Evolutionary conservation across 1,284 basidiomycete genomes (phyloP).

Genomic region (Cutaneotrichosporon sp.): DNA sequence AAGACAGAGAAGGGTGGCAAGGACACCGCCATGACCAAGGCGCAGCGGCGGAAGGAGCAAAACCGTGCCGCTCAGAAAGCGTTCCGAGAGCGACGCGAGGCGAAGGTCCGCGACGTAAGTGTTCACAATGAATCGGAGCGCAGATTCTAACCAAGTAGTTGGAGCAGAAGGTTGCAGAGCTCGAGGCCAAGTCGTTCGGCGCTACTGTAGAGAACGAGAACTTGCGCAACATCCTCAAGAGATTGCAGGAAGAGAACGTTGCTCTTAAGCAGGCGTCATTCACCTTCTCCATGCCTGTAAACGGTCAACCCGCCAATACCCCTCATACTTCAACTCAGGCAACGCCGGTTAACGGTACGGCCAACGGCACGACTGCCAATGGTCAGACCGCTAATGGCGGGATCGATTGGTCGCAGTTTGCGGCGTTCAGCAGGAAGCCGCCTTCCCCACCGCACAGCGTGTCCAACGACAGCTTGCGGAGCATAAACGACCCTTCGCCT

Average conservation of each 20-base stretch:
- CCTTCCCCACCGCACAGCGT: constrained; percentile 42
- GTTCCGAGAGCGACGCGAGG: constrained; percentile 53
- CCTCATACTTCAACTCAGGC: constrained; percentile 16
- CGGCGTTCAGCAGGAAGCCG: constrained; percentile 33
- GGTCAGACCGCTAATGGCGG: constrained; percentile 8
- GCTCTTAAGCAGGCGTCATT: constrained; percentile 51
- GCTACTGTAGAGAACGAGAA: constrained; percentile 52
- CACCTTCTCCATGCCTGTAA: constrained; percentile 51
- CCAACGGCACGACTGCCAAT: neutral
- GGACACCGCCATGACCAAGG: constrained; percentile 34
- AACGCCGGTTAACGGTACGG: neutral
- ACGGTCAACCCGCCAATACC: constrained; percentile 17
- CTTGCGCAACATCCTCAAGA: constrained; percentile 49
- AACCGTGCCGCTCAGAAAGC: constrained; percentile 55
- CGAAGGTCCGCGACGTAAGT: constrained; percentile 52
- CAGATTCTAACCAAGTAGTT: constrained; percentile 34
- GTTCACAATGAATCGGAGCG: neutral
- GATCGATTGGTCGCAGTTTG: constrained; percentile 27
- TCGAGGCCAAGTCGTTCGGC: constrained; percentile 50
- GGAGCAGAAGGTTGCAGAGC: constrained; percentile 51
- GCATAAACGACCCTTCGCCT: constrained; percentile 36
- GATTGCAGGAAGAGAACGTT: constrained; percentile 54
- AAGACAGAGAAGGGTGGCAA: constrained; percentile 21
- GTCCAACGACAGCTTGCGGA: constrained; percentile 36
- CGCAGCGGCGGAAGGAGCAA: constrained; percentile 53